Evolutionary conservation across 2,329 filamentous ascomycete genomes (phyloP).

Genomic region (Cladosporium colombiae): DNA sequence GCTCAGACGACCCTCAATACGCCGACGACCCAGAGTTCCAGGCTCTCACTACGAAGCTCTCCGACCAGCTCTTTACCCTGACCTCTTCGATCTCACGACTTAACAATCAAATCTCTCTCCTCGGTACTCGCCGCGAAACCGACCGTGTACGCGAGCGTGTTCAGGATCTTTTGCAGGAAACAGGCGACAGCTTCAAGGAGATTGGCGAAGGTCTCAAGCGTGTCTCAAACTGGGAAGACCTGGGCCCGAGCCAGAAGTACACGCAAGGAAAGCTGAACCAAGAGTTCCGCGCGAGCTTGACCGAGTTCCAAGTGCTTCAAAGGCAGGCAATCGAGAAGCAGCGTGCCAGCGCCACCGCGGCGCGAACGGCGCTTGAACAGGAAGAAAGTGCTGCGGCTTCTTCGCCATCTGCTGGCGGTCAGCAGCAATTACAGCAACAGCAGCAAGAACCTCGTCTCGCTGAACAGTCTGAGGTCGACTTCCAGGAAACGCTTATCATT

Average conservation of each 20-base stretch:
- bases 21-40: conserved; percentile 92
- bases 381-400: conserved; percentile 36
- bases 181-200: conserved; percentile 81
- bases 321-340: conserved; percentile 89
- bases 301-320: conserved; percentile 92
- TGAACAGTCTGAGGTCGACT: conserved; percentile 92
- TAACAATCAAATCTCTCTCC: conserved; percentile 76
- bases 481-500: conserved; percentile 91
- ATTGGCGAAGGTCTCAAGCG: conserved; percentile 93
- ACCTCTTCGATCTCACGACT: conserved; percentile 86
- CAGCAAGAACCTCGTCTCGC: conserved; percentile 76
- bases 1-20: conserved; percentile 72
- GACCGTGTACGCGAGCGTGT: conserved; percentile 88
- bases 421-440: conserved; percentile 55
- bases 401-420: conserved; percentile 46
- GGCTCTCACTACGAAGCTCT: conserved; percentile 76
- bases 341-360: conserved; percentile 79
- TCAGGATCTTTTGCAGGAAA: conserved; percentile 82
- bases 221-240: conserved; percentile 68
- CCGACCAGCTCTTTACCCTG: conserved; percentile 84
- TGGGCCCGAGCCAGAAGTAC: conserved; percentile 92
- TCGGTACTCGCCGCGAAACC: conserved; percentile 90
- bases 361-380: conserved; percentile 73
- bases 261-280: conserved; percentile 92
- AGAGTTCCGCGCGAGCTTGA: conserved; percentile 85